Evolutionary conservation across 805 yeast genomes (phyloP), one percentile per base, ranked within the genome.

Genomic region (Saccharomycopsis schoenii): DNA sequence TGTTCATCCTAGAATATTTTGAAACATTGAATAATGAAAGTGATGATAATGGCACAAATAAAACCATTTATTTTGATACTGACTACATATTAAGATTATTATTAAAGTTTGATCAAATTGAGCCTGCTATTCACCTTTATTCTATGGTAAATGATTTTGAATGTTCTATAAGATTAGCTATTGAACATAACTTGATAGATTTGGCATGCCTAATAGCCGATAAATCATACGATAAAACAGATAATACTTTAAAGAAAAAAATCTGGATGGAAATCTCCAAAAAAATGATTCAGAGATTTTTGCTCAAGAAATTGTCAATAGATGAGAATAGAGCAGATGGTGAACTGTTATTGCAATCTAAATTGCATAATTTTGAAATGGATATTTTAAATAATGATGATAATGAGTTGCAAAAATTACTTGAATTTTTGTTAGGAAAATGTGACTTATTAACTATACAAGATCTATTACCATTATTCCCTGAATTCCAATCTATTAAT

Each of bases 381-480:
- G 69, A 69, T 47, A 68, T 71, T 56, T 70, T 76, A 5, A 67
- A 68, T 58, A 68, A 68, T 57, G 67, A 65, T 17, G 68, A 66
- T 17, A 58, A 59, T 0, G 76, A 73, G 52, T 62, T 71, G 5
- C 71, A 56, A 64, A 66, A 54, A 65, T 73, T 71, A 62, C 71
- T 72, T 42, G 73, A 64, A 62, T 80, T 67, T 62, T 72, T 74
- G 59, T 70, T 71, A 61, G 76, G 74, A 17, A 80, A 79, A 24
- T 76, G 82, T 65, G 81, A 77, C 15, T 67, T 80, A 14, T 69
- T 88, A 21, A 80, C 85, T 2, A 84, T 94, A 54, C 91, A 88
- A 64, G 98, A 94, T 67, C 69, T 94, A 50, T 73, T 94, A 58
- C 96, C 96, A 1, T 74, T 89, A 39, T 85, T 94, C 65, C 97